These are phyloP conservation scores for Bertia moriformis DNA, from an alignment of 2,329 filamentous ascomycete genomes.

Conservation along the genomic window DNA sequence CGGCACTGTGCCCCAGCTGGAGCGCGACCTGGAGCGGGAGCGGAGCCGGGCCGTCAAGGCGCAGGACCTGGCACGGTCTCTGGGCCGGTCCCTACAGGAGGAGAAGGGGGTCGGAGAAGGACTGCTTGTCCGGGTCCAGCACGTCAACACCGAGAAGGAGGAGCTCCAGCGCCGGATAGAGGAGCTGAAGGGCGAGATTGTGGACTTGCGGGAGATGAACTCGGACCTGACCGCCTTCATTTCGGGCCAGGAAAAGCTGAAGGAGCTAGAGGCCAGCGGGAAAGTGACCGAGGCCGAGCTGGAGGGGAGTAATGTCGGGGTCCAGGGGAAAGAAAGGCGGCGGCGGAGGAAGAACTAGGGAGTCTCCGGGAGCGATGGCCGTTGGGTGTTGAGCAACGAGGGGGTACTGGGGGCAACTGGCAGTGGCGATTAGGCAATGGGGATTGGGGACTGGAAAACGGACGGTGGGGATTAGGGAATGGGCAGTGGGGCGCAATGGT, in stretches of 20 bases:
- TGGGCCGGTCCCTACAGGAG: slow-evolving; percentile 67
- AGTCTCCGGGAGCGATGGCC: no score
- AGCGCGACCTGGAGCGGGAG: slow-evolving; percentile 59
- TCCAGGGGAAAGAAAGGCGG: slow-evolving; percentile 15
- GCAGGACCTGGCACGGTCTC: slow-evolving; percentile 59
- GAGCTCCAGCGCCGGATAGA: slow-evolving; percentile 39
- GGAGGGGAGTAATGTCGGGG: slow-evolving; percentile 55
- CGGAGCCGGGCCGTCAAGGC: slow-evolving; percentile 57
- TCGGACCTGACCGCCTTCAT: slow-evolving; percentile 80
- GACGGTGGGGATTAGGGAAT: no score
- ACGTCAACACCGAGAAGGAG: slow-evolving; percentile 13
- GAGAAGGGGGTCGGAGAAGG: slow-evolving; percentile 75
- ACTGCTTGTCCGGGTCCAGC: slow-evolving; percentile 67
- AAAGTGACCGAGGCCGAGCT: slow-evolving; percentile 51
- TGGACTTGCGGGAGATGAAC: slow-evolving; percentile 72
- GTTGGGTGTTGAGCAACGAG: no score
- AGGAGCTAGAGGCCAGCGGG: slow-evolving; percentile 22
- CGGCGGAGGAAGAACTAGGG: no score
- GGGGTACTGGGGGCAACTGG: no score
- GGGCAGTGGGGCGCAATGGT: no score
- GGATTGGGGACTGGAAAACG: no score
- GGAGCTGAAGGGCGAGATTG: slow-evolving; percentile 45
- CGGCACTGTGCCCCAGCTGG: slow-evolving; percentile 51
- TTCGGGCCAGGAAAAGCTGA: slow-evolving; percentile 66
- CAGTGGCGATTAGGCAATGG: no score